Conservation (phyloP, 2,329 filamentous ascomycete species). For the Trichoderma brevicompactum region DNA sequence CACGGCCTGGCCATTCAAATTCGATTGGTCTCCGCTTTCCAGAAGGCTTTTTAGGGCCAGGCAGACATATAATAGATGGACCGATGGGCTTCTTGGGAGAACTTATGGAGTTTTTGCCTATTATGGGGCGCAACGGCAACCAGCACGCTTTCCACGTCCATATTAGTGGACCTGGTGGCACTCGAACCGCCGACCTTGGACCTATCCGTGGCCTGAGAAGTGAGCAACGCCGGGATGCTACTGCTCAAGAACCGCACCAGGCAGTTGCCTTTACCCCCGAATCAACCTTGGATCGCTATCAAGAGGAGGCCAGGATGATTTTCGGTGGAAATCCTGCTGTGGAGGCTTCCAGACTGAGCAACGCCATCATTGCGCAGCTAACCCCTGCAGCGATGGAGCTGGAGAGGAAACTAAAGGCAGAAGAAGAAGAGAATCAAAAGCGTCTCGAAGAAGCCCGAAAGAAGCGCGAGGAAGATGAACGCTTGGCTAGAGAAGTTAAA, state of each 20-base stretch:
- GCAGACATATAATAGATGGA: slow-evolving; percentile 49
- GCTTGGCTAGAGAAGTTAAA: slow-evolving; percentile 68
- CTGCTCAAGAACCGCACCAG: slow-evolving; percentile 67
- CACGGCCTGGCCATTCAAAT: slow-evolving; percentile 55
- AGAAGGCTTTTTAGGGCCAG: slow-evolving; percentile 49
- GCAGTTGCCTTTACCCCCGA: slow-evolving; percentile 75
- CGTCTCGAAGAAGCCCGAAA: slow-evolving; percentile 63
- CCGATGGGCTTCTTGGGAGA: slow-evolving; percentile 61
- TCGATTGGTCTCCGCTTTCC: slow-evolving; percentile 59
- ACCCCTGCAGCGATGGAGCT: slow-evolving; percentile 84
- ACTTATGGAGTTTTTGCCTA: slow-evolving; percentile 59
- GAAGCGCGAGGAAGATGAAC: slow-evolving; percentile 68
- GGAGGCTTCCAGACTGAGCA: slow-evolving; percentile 72
- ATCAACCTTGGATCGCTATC: slow-evolving; percentile 77
- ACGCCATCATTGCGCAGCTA: slow-evolving; percentile 71
- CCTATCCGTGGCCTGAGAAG: slow-evolving; percentile 48
- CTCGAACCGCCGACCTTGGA: slow-evolving; percentile 54
- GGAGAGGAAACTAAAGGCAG: slow-evolving; percentile 71
- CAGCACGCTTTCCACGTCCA: slow-evolving; percentile 64
- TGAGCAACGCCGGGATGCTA: slow-evolving; percentile 54
- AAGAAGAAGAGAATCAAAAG: slow-evolving; percentile 55
- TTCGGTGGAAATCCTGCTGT: slow-evolving; percentile 67
- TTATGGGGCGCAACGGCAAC: slow-evolving; percentile 49
- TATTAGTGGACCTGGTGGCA: slow-evolving; percentile 54
- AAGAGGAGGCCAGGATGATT: slow-evolving; percentile 85